Evolutionary conservation across 225 moss, liverwort and hornwort genomes (phyloP).

Genomic region (Marchantia paleacea): DNA sequence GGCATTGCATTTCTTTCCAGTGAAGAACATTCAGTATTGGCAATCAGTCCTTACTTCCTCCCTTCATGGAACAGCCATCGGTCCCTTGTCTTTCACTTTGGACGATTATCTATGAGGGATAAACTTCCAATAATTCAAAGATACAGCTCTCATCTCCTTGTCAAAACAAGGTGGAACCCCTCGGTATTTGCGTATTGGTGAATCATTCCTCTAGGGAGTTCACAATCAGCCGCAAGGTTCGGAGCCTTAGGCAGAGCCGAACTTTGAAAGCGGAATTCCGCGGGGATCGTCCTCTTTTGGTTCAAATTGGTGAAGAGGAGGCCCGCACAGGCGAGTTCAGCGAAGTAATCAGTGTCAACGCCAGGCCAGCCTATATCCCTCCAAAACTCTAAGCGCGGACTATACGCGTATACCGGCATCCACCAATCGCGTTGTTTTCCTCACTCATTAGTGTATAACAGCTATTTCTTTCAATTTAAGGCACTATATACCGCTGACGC

Average conservation of each 20-base stretch:
- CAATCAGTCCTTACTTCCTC: neutral
- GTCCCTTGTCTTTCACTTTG: too few species aligned
- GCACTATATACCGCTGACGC: neutral
- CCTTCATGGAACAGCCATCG: neutral
- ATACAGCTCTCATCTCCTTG: too few species aligned
- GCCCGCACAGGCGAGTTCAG: slow-evolving; percentile 79
- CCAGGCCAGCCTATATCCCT: slow-evolving; percentile 72
- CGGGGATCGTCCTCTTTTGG: neutral
- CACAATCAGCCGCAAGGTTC: too few species aligned
- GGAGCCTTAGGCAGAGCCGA: too few species aligned
- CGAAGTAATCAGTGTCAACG: slow-evolving; percentile 89
- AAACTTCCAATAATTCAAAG: too few species aligned
- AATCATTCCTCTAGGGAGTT: too few species aligned
- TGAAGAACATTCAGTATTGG: too few species aligned
- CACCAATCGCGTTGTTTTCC: slow-evolving; percentile 95
- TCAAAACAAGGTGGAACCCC: too few species aligned
- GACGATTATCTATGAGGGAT: too few species aligned
- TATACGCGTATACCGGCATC: slow-evolving; percentile 58
- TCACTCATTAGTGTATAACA: slow-evolving; percentile 99
- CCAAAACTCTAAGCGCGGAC: slow-evolving; percentile 53
- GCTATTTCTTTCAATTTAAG: neutral
- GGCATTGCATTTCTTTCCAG: too few species aligned
- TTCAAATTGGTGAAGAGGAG: slow-evolving; percentile 45
- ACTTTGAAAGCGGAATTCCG: too few species aligned
- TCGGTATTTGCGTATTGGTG: too few species aligned